These are phyloP conservation scores for Lentinula sp. DNA, from an alignment of 768 basidiomycete species.

Conservation along the genomic window DNA sequence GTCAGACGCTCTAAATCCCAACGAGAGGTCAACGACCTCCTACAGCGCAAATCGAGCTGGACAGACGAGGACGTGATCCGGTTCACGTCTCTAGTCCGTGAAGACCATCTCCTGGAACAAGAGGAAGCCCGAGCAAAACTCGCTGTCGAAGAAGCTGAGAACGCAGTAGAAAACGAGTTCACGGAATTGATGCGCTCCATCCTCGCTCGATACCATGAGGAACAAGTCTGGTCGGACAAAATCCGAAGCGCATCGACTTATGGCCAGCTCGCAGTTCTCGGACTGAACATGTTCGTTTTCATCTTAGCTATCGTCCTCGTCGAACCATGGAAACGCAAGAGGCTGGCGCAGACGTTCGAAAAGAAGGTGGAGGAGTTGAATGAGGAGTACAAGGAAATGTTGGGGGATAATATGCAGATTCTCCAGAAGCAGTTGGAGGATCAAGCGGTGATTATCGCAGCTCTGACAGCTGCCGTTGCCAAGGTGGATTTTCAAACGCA, in stretches of 20 bases:
- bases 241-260: constrained; percentile 95
- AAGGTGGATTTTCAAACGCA: constrained; percentile 1
- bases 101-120: constrained; percentile 85
- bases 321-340: constrained; percentile 92
- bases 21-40: constrained; percentile 91
- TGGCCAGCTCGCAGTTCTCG: constrained; percentile 79
- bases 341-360: constrained; percentile 87
- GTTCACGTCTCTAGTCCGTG: constrained; percentile 86
- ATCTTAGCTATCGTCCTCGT: constrained; percentile 84
- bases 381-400: constrained; percentile 41
- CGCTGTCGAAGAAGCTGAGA: constrained; percentile 64
- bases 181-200: constrained; percentile 84
- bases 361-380: constrained; percentile 68
- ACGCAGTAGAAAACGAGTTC: constrained; percentile 82
- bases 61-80: constrained; percentile 78
- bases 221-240: constrained; percentile 98
- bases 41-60: constrained; percentile 94
- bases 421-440: constrained; percentile 42
- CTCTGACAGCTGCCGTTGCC: not conserved
- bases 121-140: constrained; percentile 67
- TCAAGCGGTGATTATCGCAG: constrained; percentile 31
- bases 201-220: constrained; percentile 92
- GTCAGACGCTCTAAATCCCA: constrained; percentile 77
- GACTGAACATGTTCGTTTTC: constrained; percentile 87
- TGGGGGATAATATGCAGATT: constrained; percentile 43